Evolutionary conservation across 2,329 filamentous ascomycete species (phyloP).

Genomic region (Fusarium succisae): DNA sequence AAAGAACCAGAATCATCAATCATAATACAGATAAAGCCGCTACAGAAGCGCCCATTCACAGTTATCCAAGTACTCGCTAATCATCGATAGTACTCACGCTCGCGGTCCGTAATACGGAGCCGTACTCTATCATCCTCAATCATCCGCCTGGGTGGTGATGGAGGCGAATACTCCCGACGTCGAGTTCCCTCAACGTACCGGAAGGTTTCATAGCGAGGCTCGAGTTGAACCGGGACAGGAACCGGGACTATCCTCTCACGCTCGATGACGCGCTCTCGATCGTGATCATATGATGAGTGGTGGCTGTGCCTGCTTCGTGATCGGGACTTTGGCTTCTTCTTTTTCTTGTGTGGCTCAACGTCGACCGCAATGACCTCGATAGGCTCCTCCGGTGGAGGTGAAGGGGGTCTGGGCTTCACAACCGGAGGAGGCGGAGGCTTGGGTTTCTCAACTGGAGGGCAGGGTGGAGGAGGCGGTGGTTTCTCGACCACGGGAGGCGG

Average conservation of each 20-base stretch:
- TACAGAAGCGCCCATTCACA: not conserved
- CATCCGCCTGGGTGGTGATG: slow-evolving; percentile 47
- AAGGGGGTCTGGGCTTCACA: slow-evolving; percentile 37
- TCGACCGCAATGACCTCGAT: slow-evolving; percentile 54
- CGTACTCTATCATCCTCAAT: slow-evolving; percentile 44
- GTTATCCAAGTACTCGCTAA: not conserved
- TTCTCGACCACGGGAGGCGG: slow-evolving; percentile 25
- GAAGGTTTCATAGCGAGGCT: slow-evolving; percentile 58
- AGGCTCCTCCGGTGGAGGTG: slow-evolving; percentile 43
- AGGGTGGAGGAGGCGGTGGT: slow-evolving; percentile 36
- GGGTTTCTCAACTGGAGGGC: slow-evolving; percentile 17
- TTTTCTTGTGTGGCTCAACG: slow-evolving; percentile 45
- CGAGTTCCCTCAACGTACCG: slow-evolving; percentile 63
- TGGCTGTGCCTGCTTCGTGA: slow-evolving; percentile 45
- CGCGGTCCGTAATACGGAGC: slow-evolving; percentile 49
- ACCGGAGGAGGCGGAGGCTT: slow-evolving; percentile 39
- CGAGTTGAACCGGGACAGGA: slow-evolving; percentile 52
- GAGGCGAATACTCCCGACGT: slow-evolving; percentile 42
- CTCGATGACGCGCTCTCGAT: slow-evolving; percentile 62
- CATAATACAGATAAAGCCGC: slow-evolving; percentile 37
- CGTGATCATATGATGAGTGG: slow-evolving; percentile 41
- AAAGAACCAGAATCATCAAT: slow-evolving; percentile 28
- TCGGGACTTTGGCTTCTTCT: slow-evolving; percentile 44
- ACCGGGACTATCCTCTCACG: slow-evolving; percentile 59
- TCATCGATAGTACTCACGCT: slow-evolving; percentile 45